Evolutionary conservation across 2,329 filamentous ascomycete genomes (phyloP), one percentile per base, ranked within the genome.

Genomic region (Apiospora koreana): DNA sequence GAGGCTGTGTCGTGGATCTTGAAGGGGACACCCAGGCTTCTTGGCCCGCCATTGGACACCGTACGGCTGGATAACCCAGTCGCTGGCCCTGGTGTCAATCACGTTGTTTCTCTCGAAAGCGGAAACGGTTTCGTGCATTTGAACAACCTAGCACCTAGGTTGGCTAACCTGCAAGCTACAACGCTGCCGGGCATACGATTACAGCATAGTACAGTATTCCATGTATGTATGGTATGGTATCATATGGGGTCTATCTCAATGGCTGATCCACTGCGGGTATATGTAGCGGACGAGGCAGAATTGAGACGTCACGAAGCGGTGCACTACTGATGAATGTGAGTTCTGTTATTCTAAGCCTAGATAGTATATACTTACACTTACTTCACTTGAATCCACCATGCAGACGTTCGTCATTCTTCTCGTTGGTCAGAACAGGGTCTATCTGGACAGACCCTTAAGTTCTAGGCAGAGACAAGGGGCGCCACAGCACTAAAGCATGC

Each of bases 71-170:
- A 38, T 38, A 38, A 31, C 35, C 54, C 9, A 23, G 54, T 62
- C 31, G 21, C 8, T 38, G 35, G 54, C 31, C 54, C 28, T 62
- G 31, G 54, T 62, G 35, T 38, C 54, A 38, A 62, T 62, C 54
- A 62, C 54, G 31, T 38, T 38, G 54, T 38, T 62, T 23, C 28
- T 62, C 3, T 31, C 54, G 31, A 62, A 38, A 62, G 54, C 54
- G 54, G 54, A 62, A 62, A 62, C 54, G 31, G 54, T 62, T 58
- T 58, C 50, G 18, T 58, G 50, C 50, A 58, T 58, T 58, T 9
- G 50, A 7, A 31, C 31, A 21, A 5, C 16, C 14, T 31, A 54
- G 18, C 18, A 46, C 25, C 48, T 8, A 50, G 12, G 12, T 14
- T 54, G 8, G 5, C 48, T 54, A 28, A 28, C 48, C 6, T 31